Evolutionary conservation across 2,329 filamentous ascomycete species (phyloP), one percentile per base, ranked within the genome.

Genomic region (Monilinia fructicola): DNA sequence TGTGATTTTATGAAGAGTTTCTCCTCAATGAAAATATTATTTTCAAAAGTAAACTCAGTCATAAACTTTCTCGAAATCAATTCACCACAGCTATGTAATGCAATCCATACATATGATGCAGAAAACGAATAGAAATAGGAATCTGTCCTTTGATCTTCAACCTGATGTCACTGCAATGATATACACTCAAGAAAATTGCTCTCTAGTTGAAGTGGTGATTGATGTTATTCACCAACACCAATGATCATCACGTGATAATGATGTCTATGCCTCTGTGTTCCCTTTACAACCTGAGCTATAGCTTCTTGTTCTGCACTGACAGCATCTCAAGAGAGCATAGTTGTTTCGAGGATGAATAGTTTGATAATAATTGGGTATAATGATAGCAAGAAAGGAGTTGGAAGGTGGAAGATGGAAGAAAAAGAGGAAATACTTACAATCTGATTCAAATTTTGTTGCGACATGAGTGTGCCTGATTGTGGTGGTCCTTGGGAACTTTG

Each of bases 381-480:
- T 21, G 5, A 31, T 31, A 14, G 21, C 11, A n/a, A 9, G 14
- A 18, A 21, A 38, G 35, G 2, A 26, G 9, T 26, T 21, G 31
- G 31, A 42, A 42, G 40, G 10, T 59, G 16, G 11, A 26, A 6
- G 5, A n/a, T n/a, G n/a, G n/a, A n/a, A n/a, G n/a, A n/a, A 35
- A 40, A 59, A n/a, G n/a, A n/a, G 31, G 64, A 50, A 48, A 23
- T n/a, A 53, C 93, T 85, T 84, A 97, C 94, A 78, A 98, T 98
- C 73, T 97, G 93, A 74, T 98, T 98, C 1, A 97, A 79, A 76
- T 97, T 96, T 74, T 96, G 92, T 70, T 94, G 92, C 2, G 90
- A 92, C 79, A 92, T 88, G 76, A 67, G 82, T 77, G 72, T 78
- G 69, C 67, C 78, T 74, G 69, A 81, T 78, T 68, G 83, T 78